Percentiles rank a stretch among this genome's conserved stretches.
Conservation (phyloP, 441 rosid genomes). For the Mallotus repandus region DNA sequence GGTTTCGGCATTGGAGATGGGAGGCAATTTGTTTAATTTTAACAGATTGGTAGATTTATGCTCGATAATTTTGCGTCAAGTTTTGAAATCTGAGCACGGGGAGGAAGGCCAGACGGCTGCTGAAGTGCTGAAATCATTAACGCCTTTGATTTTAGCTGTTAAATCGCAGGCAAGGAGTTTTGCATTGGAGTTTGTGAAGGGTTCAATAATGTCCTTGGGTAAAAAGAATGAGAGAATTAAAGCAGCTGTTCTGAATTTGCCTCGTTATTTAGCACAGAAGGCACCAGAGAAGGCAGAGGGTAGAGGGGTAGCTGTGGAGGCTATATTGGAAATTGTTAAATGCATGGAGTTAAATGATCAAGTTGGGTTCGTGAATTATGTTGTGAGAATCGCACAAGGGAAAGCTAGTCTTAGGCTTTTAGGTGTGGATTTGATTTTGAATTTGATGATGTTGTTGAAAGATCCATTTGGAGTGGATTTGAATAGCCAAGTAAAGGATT, state of each 20-base stretch:
- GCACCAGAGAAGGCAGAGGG: slow-evolving; percentile 95
- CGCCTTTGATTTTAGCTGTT: slow-evolving; percentile 54
- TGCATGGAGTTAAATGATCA: slow-evolving; percentile 55
- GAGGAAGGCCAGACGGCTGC: slow-evolving; percentile 55
- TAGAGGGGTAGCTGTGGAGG: slow-evolving; percentile 77
- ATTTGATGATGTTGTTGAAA: slow-evolving; percentile 47
- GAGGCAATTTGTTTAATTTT: slow-evolving; percentile 31
- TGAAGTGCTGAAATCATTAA: slow-evolving; percentile 63
- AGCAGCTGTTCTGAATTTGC: slow-evolving; percentile 59
- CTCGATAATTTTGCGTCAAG: slow-evolving; percentile 46
- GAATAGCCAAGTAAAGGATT: slow-evolving; percentile 31
- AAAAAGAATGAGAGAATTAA: slow-evolving; percentile 44
- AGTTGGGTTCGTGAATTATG: slow-evolving; percentile 50
- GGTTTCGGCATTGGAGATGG: slow-evolving; percentile 38
- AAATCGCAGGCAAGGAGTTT: slow-evolving; percentile 74
- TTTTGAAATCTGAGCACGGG: slow-evolving; percentile 68
- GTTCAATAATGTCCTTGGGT: slow-evolving; percentile 35
- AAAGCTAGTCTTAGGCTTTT: slow-evolving; percentile 65
- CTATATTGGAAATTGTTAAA: slow-evolving; percentile 65
- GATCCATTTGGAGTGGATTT: slow-evolving; percentile 44
- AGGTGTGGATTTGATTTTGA: slow-evolving; percentile 72
- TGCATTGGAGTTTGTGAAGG: slow-evolving; percentile 54
- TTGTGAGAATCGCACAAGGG: slow-evolving; percentile 67
- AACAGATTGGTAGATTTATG: slow-evolving; percentile 48
- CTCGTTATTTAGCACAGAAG: slow-evolving; percentile 62